Conservation (phyloP, 331 rosid species). For the Acacia concinna region DNA sequence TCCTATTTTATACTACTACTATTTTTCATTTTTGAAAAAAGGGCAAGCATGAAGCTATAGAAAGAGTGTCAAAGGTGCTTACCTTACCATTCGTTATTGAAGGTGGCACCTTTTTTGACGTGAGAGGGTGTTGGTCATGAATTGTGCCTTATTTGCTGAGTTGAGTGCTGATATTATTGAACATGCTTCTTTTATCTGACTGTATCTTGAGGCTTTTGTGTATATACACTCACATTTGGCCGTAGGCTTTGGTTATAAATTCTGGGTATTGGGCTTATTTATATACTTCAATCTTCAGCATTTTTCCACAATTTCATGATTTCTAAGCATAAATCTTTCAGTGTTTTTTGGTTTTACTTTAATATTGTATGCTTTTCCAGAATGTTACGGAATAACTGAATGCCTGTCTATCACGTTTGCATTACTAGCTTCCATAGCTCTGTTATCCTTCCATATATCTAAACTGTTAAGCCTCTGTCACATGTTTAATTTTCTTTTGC, state of each 20-base stretch:
- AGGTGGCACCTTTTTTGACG: background rate
- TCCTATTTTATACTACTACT: too few species aligned
- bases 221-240: background rate
- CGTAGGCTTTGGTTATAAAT: background rate
- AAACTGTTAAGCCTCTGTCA: slow-evolving; percentile 11
- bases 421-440: background rate
- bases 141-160: background rate
- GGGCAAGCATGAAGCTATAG: background rate
- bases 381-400: slow-evolving; percentile 13
- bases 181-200: slow-evolving; percentile 7
- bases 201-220: background rate
- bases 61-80: background rate
- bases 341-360: background rate
- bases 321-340: background rate
- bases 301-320: slow-evolving; percentile 5
- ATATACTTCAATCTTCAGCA: background rate
- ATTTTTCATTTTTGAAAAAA: background rate
- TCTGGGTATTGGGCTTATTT: background rate
- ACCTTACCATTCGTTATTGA: background rate
- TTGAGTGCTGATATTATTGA: background rate
- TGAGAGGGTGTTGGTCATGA: background rate
- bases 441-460: background rate
- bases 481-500: slow-evolving; percentile 20
- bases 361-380: background rate
- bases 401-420: background rate